Evolutionary conservation across 176 grass and related monocot species (phyloP).

Genomic region (Pharus latifolius): DNA sequence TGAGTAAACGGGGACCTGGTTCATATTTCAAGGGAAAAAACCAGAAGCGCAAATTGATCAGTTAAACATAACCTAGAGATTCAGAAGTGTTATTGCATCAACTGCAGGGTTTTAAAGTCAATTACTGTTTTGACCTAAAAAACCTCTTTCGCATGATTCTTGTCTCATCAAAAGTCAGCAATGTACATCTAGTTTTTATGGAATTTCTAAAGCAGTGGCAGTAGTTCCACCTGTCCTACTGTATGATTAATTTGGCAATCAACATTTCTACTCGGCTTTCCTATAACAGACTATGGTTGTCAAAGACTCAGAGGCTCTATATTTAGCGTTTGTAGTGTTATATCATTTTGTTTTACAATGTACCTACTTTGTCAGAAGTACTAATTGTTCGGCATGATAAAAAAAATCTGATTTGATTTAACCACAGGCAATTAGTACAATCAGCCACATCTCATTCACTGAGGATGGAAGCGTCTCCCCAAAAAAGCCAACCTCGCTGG

Average conservation of each 20-base stretch:
- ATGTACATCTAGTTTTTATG: neutral
- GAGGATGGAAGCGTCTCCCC: conserved; percentile 64
- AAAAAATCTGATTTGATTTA: neutral
- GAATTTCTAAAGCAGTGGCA: neutral
- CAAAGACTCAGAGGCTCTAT: neutral
- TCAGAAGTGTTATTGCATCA: neutral
- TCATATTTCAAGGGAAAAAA: too few relatives aligned
- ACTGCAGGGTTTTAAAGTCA: neutral
- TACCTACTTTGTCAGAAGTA: too few relatives aligned
- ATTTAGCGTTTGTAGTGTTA: neutral
- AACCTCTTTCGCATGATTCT: too few relatives aligned
- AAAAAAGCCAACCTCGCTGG: conserved; percentile 72
- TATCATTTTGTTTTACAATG: too few relatives aligned
- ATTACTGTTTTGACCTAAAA: too few relatives aligned
- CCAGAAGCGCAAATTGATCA: neutral
- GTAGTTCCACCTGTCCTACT: neutral
- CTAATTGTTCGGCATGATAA: too few relatives aligned
- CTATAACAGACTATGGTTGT: neutral
- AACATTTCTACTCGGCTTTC: neutral
- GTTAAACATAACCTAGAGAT: neutral
- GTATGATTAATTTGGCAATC: neutral
- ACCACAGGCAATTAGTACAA: conserved; percentile 52
- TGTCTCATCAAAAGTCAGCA: neutral
- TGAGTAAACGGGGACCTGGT: too few relatives aligned
- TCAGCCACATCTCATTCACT: conserved; percentile 81